Percentiles rank a stretch among this genome's conserved stretches.
phyloP scores from a whole-genome alignment of 495 filamentous ascomycete species.

The Podospora australis region DNA sequence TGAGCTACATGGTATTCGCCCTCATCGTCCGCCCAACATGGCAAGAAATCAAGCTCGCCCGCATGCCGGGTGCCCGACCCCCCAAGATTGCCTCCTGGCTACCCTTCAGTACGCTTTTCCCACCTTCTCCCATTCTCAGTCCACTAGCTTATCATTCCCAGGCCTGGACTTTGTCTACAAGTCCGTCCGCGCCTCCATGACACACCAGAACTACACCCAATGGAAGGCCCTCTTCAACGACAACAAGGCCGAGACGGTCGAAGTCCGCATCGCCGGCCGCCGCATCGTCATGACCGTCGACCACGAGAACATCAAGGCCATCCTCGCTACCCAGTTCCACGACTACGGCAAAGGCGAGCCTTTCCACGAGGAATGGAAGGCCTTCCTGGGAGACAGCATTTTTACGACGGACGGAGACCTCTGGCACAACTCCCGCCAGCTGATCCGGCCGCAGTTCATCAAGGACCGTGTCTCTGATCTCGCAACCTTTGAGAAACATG shows the following conservation, averaged over 20 bases:
- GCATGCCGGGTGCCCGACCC: constrained; percentile 32
- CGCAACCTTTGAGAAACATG: constrained; percentile 71
- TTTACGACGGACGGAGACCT: constrained; percentile 68
- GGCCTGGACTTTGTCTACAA: constrained; percentile 57
- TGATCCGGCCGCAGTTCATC: constrained; percentile 78
- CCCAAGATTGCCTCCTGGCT: constrained; percentile 14
- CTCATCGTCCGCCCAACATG: constrained; percentile 20
- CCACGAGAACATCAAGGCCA: constrained; percentile 80
- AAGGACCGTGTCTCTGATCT: constrained; percentile 75
- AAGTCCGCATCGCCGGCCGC: constrained; percentile 48
- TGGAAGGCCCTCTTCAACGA: constrained; percentile 50
- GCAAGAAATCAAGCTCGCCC: constrained; percentile 33
- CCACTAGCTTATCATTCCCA: constrained; percentile 21
- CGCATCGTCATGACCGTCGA: constrained; percentile 62
- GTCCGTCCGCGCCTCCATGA: constrained; percentile 43
- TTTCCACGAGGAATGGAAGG: constrained; percentile 64
- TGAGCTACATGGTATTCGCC: constrained; percentile 22
- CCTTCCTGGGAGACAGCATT: constrained; percentile 73
- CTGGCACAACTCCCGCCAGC: constrained; percentile 69
- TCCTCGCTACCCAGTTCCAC: constrained; percentile 70
- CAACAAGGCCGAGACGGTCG: constrained; percentile 47
- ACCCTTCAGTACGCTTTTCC: constrained; percentile 24
- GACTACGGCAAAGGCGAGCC: constrained; percentile 66
- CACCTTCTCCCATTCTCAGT: constrained; percentile 22
- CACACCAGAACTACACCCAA: constrained; percentile 49